Evolutionary conservation across 2,329 filamentous ascomycete species (phyloP), one percentile per base, ranked within the genome.

Genomic region (Aspergillus ruber): DNA sequence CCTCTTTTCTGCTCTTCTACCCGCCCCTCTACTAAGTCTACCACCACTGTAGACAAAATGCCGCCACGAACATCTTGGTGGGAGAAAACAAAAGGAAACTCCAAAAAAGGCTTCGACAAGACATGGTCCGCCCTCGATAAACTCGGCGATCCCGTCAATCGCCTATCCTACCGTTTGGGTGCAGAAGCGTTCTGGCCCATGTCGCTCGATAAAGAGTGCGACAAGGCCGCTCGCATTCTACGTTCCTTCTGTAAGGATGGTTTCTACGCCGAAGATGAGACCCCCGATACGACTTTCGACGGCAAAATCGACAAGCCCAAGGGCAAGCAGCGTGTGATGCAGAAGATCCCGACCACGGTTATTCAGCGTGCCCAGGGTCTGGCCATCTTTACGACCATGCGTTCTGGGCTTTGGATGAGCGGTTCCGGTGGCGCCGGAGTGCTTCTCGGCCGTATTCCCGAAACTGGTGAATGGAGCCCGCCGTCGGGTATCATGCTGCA

Each of bases 311-410:
- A 76, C 48, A 72, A 71, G 4, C 79, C 80, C 54, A 74, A 80
- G 66, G 76, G 77, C 50, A 84, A 80, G 60, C 83, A 85, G 56
- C 76, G 71, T 56, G 77, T 85, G 42, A 63, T 88, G 44, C 88
- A 91, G 70, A 93, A 90, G 72, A 96, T 97, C 23, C 91, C 91
- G 0, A 74, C 84, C 48, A 80, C 85, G 61, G 88, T 96, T 48
- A 88, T 97, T 57, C 82, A 87, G 62, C 88, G 93, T 70, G 90
- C 90, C 23, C 89, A 91, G 56, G 91, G 89, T 9, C 79, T 97
- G 49, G 90, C 89, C 46, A 88, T 97, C 56, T 96, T 96, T 72
- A 95, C 90, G 1, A 95, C 89, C 25, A 95, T 96, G 89, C 84
- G 91, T 50, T 91, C 88, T 12, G 91, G 91, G 10, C 74, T 96